Base-by-base conservation (phyloP, 106 monocot genomes). In the Alisma plantagoaquatica region DNA sequence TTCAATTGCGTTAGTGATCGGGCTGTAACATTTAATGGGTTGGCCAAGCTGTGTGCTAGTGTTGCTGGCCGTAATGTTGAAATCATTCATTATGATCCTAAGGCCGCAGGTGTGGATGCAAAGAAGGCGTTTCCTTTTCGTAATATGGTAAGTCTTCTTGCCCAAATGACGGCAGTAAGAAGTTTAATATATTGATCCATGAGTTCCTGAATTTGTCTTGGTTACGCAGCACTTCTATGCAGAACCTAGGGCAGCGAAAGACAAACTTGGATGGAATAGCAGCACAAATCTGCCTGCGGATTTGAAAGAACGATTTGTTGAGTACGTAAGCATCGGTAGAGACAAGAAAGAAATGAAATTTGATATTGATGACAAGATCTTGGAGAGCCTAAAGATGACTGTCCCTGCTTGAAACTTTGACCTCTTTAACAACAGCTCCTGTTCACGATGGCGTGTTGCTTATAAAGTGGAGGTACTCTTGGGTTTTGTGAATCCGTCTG, bases 41-140 rank as follows among this genome's bases (percentile, higher is more conserved):
- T 96, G 27, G 77, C 61, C 46, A 81, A 64, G 41, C 70, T 96
- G 1, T 96, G 96, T 26, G 88, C 89, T 29, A 70, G 64, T 60
- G 96, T 78, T 32, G 84, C 84, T 11, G 89, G 84, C 16, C 63
- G 53, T 20, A 75, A 81, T 52, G 67, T 75, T 31, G 72, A 81
- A 21, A 69, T 85, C 25, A 52, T 96, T 31, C 69, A 89, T 55
- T 96, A 84, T 56, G 84, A 96, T 32, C 96, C 96, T 24, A 85
- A 76, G 61, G 81, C 75, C 53, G 63, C 76, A 10, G 96, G 96
- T 6, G 60, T 89, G 12, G 96, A 96, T 53, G 81, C 89, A 4
- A 96, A 74, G 71, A 96, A 96, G 71, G 88, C 96, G 20, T 96
- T 96, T 68, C 96, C 96, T 30, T 96, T 96, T 41, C 80, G 96